A percentile compares a stretch with the other conserved stretches of the same genome.
phyloP scores from a whole-genome alignment of 768 basidiomycete genomes.

The Cystofilobasidium macerans region DNA sequence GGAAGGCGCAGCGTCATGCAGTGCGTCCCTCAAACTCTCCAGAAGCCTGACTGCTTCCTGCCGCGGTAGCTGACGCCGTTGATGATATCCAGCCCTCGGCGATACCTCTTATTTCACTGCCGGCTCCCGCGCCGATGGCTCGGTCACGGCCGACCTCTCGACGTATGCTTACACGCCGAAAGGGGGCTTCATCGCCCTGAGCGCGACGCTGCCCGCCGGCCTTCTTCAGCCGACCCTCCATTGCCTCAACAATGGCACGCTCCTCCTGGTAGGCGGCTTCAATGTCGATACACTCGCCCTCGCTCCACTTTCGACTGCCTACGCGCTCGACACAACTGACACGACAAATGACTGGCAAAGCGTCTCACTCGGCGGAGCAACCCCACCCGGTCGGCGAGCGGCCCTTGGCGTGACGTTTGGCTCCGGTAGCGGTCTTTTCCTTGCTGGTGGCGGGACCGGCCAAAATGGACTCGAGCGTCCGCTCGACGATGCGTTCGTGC shows the following conservation, averaged over 20 bases:
- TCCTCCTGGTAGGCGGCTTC: slow-evolving; percentile 25
- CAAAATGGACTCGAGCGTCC: slow-evolving; percentile 13
- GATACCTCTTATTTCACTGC: slow-evolving; percentile 10
- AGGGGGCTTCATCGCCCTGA: slow-evolving; percentile 4
- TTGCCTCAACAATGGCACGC: slow-evolving; percentile 20
- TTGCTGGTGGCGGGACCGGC: slow-evolving; percentile 20
- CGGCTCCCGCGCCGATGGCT: slow-evolving; percentile 16
- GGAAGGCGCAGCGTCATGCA: slow-evolving; percentile 12
- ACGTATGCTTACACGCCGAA: slow-evolving; percentile 14
- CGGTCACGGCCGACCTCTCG: slow-evolving; percentile 7
- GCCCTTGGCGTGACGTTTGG: slow-evolving; percentile 18
- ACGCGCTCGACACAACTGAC: slow-evolving; percentile 22
- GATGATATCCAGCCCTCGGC: slow-evolving; percentile 4
- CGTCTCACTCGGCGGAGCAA: slow-evolving; percentile 6
- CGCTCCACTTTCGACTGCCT: slow-evolving; percentile 6
- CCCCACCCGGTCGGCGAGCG: slow-evolving; percentile 7
- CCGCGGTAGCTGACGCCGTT: background rate
- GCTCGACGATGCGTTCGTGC: slow-evolving; percentile 20
- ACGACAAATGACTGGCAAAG: slow-evolving; percentile 3
- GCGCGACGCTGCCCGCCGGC: slow-evolving; percentile 10
- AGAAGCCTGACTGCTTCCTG: background rate
- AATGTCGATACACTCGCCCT: background rate
- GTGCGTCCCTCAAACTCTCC: slow-evolving; percentile 6
- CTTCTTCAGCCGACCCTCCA: slow-evolving; percentile 23
- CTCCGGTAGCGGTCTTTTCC: slow-evolving; percentile 14